Evolutionary conservation across 2,329 filamentous ascomycete genomes (phyloP), one percentile per base, ranked within the genome.

Genomic region (Aspergillus aculeatinus): DNA sequence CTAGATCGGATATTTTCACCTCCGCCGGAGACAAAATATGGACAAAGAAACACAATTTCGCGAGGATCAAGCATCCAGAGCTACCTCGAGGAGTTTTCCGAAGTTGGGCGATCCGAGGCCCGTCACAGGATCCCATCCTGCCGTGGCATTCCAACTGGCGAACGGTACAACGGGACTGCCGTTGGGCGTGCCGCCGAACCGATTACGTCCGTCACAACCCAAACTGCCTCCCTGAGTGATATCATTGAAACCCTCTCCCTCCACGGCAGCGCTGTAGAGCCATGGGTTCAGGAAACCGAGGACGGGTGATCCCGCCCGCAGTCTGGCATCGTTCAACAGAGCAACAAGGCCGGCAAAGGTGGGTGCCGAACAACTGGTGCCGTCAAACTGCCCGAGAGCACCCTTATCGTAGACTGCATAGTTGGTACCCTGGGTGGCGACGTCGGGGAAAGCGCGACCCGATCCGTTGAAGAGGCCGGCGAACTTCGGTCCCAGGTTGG

Each of bases 251-350:
- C 75, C 79, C 9, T 70, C 63, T 2, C 75, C 79, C 9, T 70
- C 63, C 59, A 70, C 68, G 3, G 74, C 80, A 21, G 67, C 66
- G 25, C 70, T 71, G 68, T 87, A 88, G 5, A 87, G 68, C 82
- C 83, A 86, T 0, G 85, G 85, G 66, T 88, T 87, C 51, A 87
- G 62, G 74, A 85, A 87, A 0, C 85, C 85, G 48, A 87, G 72
- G 0, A 78, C 71, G 0, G 79, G 68, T 68, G 82, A 80, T 5
- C 82, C 82, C 6, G 72, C 74, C 0, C 79, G 73, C 19, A 88
- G 71, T 35, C 85, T 76, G 0, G 82, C 84, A 65, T 89, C 86
- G 65, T 89, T 89, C 58, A 89, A 74, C 4, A 89, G 79, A 1
- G 83, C 78, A 47, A 90, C 76, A 51, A 89, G 78, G 6, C 80